Conservation (phyloP, 2,329 filamentous ascomycete genomes). For the Harringtonia lauricola region DNA sequence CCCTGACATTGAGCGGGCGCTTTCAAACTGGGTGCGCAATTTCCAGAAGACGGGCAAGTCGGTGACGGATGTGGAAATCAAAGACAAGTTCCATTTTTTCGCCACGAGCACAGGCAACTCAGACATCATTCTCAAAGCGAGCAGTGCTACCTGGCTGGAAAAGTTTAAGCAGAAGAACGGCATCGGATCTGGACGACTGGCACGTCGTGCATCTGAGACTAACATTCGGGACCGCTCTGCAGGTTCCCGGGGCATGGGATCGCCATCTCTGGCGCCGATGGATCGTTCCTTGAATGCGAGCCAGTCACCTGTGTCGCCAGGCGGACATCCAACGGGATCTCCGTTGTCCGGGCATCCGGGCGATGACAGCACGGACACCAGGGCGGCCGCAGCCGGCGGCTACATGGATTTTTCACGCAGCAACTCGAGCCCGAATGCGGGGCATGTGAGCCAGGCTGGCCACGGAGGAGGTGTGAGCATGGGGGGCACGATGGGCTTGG, state of each 20-base stretch:
- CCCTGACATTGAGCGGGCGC: conserved; percentile 83
- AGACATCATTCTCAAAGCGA: conserved; percentile 59
- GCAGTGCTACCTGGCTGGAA: conserved; percentile 74
- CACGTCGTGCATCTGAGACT: conserved; percentile 50
- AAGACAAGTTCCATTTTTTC: conserved; percentile 75
- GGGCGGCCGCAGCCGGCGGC: background rate
- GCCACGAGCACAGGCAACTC: conserved; percentile 57
- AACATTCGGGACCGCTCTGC: conserved; percentile 61
- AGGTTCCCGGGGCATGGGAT: conserved; percentile 33
- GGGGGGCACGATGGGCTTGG: conserved; percentile 12
- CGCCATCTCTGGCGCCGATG: conserved; percentile 34
- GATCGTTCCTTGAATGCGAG: conserved; percentile 38
- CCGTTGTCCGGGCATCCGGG: conserved; percentile 59
- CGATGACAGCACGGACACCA: conserved; percentile 54
- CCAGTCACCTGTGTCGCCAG: conserved; percentile 63
- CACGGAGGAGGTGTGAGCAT: background rate
- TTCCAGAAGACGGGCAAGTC: conserved; percentile 64
- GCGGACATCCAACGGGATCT: conserved; percentile 53
- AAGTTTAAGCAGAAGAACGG: conserved; percentile 90
- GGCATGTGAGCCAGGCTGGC: background rate
- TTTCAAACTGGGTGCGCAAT: conserved; percentile 79
- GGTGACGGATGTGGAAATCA: conserved; percentile 70
- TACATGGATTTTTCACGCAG: background rate
- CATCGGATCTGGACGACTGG: conserved; percentile 32
- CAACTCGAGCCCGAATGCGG: background rate